Conservation (phyloP, 2,329 filamentous ascomycete species). For the Orbilia quercus region DNA sequence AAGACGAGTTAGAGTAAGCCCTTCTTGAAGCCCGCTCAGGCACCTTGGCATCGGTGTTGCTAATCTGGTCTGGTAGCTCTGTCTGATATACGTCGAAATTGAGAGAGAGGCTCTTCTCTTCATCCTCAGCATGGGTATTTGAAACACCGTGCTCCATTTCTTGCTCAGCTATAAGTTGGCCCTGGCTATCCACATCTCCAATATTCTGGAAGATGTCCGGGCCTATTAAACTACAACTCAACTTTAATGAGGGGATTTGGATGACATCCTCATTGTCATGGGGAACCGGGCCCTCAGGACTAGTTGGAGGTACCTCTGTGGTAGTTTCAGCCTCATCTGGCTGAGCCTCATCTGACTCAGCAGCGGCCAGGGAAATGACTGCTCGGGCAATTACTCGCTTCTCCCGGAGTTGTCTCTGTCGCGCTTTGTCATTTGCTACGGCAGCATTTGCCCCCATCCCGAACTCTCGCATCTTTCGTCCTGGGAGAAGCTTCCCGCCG, state of each 20-base stretch:
- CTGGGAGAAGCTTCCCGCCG: background rate
- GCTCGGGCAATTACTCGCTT: background rate
- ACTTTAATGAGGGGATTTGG: background rate
- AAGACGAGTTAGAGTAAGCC: too few relatives aligned
- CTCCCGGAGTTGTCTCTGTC: slow-evolving; percentile 5
- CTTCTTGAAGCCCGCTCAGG: too few relatives aligned
- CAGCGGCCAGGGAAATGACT: background rate
- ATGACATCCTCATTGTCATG: too few relatives aligned
- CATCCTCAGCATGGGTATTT: background rate
- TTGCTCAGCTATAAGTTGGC: background rate
- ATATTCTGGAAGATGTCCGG: background rate
- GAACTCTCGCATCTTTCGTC: background rate
- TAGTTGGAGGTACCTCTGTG: background rate
- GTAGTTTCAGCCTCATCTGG: background rate
- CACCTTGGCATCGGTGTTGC: too few relatives aligned
- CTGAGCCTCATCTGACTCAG: background rate
- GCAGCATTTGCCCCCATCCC: background rate
- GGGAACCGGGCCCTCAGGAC: background rate
- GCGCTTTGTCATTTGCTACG: background rate
- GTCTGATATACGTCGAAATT: too few relatives aligned
- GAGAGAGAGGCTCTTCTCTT: too few relatives aligned
- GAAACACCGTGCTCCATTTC: background rate
- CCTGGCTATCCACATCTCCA: background rate
- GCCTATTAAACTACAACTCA: background rate
- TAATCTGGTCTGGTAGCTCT: too few relatives aligned